Base-by-base conservation (phyloP, 345 rosid species). In the Rubroshorea leprosula region DNA sequence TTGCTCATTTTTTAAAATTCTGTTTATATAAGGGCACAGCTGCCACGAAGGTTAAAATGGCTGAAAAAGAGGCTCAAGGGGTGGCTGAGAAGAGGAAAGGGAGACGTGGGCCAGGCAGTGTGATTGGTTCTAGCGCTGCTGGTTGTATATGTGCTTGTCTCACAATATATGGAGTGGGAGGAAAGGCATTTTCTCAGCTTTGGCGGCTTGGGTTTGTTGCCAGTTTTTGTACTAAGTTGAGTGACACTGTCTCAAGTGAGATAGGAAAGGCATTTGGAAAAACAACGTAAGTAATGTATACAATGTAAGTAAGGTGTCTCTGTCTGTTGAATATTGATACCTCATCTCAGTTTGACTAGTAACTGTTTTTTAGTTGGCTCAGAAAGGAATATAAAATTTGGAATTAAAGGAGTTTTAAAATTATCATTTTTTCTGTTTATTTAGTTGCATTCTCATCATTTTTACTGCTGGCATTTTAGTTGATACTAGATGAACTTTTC, bases 101-200 rank as follows among this genome's bases (percentile, higher is more conserved):
- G 46, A 82, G 99, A 70, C 76, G 99, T 56, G 99, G 97, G 67
- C 97, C 97, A 1, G 83, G 92, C 13, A 93, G 97, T 63, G 99
- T 93, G 49, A 80, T 93, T 74, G 99, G 99, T 68, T 93, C 99
- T 57, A 93, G 99, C 74, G 86, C 96, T 62, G 99, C 96, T 51
- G 97, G 96, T 31, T 89, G 97, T 72, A 74, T 87, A 12, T 87
- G 96, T 53, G 86, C 99, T 57, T 75, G 85, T 71, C 83, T 87
- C 27, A 75, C 89, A 0, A 87, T 85, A 64, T 76, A 68, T 64
- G 82, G 84, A 55, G 72, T 75, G 5, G 94, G 97, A 13, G 96
- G 95, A 51, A 6, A 68, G 54, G 78, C 78, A 0, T 80, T 80
- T 68, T 57, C 80, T 48, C 82, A 49, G 43, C 84, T 86, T 49